A percentile compares a stretch with the other conserved stretches of the same genome.
Conservation (phyloP, 192 early-diverging fungal species). For the Coemansia umbellata region DNA sequence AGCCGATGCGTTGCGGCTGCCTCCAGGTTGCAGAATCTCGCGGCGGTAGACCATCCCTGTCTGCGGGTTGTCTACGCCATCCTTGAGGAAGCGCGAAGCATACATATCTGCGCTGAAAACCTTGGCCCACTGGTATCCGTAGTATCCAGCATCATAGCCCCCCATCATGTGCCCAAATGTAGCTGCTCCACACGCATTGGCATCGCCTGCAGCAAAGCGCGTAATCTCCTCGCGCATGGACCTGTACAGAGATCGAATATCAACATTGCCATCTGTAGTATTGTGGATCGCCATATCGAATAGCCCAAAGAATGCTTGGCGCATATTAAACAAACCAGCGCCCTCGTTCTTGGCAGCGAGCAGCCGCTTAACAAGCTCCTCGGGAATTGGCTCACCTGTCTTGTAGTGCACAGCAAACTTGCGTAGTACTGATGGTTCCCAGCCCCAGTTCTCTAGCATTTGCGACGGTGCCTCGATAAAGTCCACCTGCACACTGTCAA, state of each 20-base stretch:
- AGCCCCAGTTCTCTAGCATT: constrained; percentile 82
- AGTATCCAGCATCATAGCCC: constrained; percentile 75
- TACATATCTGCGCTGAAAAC: constrained; percentile 84
- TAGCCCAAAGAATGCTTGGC: constrained; percentile 71
- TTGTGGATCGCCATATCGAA: constrained; percentile 73
- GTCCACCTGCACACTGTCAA: constrained; percentile 71
- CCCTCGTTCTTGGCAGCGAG: constrained; percentile 67
- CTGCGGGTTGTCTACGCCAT: constrained; percentile 53
- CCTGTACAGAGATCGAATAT: constrained; percentile 37
- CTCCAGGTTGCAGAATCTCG: constrained; percentile 69
- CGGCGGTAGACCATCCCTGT: constrained; percentile 71
- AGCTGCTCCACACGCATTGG: constrained; percentile 40
- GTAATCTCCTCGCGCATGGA: constrained; percentile 39
- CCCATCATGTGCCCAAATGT: constrained; percentile 71
- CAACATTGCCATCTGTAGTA: constrained; percentile 29
- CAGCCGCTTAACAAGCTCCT: constrained; percentile 62
- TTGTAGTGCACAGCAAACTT: constrained; percentile 60
- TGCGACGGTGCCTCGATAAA: constrained; percentile 82
- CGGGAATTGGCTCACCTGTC: constrained; percentile 62
- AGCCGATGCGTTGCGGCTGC: constrained; percentile 65
- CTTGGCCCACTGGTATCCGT: constrained; percentile 77
- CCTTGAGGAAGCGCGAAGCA: constrained; percentile 60
- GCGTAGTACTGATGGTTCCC: constrained; percentile 55
- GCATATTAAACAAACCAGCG: constrained; percentile 62
- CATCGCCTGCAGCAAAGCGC: constrained; percentile 31